These are phyloP conservation scores for Magnusiomyces suaveolens DNA, from an alignment of 1,139 yeast genomes.

Conservation along the genomic window DNA sequence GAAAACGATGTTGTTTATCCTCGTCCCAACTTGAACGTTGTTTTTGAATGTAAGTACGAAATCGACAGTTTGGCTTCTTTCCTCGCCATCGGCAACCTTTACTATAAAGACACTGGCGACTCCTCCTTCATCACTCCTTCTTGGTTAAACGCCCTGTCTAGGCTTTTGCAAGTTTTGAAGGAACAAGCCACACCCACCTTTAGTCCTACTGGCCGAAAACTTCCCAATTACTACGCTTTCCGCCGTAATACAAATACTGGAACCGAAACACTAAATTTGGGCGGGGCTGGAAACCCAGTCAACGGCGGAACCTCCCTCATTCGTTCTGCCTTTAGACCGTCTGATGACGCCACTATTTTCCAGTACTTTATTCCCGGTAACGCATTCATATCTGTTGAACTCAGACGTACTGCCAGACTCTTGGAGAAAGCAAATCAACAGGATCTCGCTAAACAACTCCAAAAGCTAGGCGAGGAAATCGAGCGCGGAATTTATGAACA, in stretches of 20 bases:
- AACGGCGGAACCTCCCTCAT: constrained; percentile 59
- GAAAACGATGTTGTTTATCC: constrained; percentile 63
- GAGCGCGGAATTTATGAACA: constrained; percentile 49
- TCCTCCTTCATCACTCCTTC: constrained; percentile 40
- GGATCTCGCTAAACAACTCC: constrained; percentile 27
- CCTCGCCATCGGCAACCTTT: constrained; percentile 63
- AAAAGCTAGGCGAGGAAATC: constrained; percentile 38
- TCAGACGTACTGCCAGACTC: constrained; percentile 32
- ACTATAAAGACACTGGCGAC: constrained; percentile 45
- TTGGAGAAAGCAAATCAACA: constrained; percentile 18
- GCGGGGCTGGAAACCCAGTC: constrained; percentile 79
- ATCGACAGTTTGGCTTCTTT: constrained; percentile 80
- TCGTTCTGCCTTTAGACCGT: constrained; percentile 82
- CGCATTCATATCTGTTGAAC: constrained; percentile 63
- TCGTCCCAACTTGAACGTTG: constrained; percentile 55
- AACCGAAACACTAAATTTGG: constrained; percentile 68
- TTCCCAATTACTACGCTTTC: constrained; percentile 47
- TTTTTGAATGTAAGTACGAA: constrained; percentile 86
- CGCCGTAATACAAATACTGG: constrained; percentile 67
- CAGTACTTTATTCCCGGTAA: constrained; percentile 84
- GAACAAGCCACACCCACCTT: constrained; percentile 61
- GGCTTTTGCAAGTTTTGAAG: constrained; percentile 43
- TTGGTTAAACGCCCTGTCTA: constrained; percentile 56
- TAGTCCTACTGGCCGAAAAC: constrained; percentile 44
- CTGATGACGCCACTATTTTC: constrained; percentile 76